phyloP scores from a whole-genome alignment of 2,329 filamentous ascomycete species.

The Aspergillus floridensis region DNA sequence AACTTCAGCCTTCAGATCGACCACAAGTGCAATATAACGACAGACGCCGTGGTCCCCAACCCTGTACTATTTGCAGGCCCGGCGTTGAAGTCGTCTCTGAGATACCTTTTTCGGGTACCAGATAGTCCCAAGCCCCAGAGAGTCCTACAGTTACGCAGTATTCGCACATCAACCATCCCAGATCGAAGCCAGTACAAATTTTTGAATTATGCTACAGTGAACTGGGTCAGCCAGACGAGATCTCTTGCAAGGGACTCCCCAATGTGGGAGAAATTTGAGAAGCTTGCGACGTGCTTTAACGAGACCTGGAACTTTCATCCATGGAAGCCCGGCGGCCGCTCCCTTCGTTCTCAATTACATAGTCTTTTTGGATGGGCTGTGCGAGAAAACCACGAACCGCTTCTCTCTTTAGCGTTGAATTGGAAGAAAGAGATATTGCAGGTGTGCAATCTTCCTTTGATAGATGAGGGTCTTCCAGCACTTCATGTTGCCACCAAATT shows the following conservation, averaged over 20 bases:
- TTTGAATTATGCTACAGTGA: conserved; percentile 14
- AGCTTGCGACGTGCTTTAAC: conserved; percentile 17
- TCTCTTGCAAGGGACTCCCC: conserved; percentile 4
- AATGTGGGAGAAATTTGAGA: conserved; percentile 18
- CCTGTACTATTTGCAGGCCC: neutral
- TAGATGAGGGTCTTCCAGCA: conserved; percentile 19
- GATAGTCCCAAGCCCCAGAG: neutral
- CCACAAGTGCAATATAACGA: neutral
- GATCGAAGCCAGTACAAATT: conserved; percentile 17
- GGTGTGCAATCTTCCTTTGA: conserved; percentile 20
- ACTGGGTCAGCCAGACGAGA: conserved; percentile 20
- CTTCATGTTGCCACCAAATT: conserved; percentile 20
- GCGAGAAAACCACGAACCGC: conserved; percentile 17
- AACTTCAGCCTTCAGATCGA: conserved; percentile 19
- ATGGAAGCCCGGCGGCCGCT: conserved; percentile 18
- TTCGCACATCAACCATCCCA: conserved; percentile 1
- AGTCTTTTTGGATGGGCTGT: conserved; percentile 23
- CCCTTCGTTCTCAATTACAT: conserved; percentile 16
- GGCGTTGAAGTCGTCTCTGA: neutral
- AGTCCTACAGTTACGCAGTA: neutral
- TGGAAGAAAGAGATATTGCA: neutral
- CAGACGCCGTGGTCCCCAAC: too few species aligned
- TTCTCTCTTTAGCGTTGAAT: conserved; percentile 12
- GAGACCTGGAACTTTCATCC: conserved; percentile 26
- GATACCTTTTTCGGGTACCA: too few species aligned